Base-by-base conservation (phyloP, 768 basidiomycete genomes). In the Chalciporus piperatus region DNA sequence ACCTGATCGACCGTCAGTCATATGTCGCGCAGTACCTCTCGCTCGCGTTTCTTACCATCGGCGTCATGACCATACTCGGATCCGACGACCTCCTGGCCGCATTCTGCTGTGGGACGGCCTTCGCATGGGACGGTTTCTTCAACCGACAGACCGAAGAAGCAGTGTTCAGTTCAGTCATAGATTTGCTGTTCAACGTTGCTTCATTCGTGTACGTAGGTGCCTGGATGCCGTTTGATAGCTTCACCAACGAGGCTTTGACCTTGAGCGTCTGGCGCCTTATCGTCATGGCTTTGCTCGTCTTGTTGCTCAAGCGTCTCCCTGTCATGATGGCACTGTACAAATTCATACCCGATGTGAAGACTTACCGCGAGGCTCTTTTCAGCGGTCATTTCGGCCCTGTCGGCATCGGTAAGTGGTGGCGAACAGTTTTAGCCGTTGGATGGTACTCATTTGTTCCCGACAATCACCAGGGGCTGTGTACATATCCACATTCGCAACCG, bases 271-370 rank as follows among this genome's bases (percentile, higher is more conserved):
- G 93, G 89, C 76, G 94, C 25, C 77, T 99, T 17, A 69, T 97
- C 45, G 85, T 92, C 35, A 79, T 95, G 45, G 89, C 89, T 3
- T 76, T 98, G 46, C 75, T 87, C 46, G 79, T 98, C n/a, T 74
- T 99, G 45, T 58, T 93, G 3, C 72, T 98, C 16, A 81, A 92
- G 27, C 78, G 97, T 14, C 73, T 98, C 14, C 97, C 97, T 0
- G 65, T 85, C 54, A 89, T 98, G 68, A 74, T 97, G 22, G 83
- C 81, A 0, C 67, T 95, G 37, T 97, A 96, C 72, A 85, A 75
- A 62, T 98, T 87, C 81, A 96, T 98, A 52, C 97, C 97, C 1
- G 96, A 99, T 64, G 81, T 98, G 59, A 97, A 96, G 74, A 98
- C 89, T 0, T 81, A 94, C 54, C 78, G 92, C 41, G 97, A 99